Conservation (phyloP, 176 grass and related monocot species). For the Zea luxurians region DNA sequence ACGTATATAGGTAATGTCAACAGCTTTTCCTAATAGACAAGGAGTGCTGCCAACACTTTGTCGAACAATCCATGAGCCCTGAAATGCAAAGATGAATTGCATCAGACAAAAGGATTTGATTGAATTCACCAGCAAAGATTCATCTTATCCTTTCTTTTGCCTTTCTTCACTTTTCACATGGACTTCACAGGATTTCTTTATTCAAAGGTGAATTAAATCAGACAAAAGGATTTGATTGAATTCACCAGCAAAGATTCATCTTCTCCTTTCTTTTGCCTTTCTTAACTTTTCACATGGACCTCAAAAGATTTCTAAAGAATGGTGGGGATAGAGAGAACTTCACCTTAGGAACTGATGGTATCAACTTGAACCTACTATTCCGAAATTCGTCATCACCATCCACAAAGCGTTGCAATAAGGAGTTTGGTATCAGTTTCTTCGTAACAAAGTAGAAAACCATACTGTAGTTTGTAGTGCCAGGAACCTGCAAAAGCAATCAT, state of each 20-base stretch:
- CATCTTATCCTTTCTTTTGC: background rate
- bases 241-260: constrained; percentile 1
- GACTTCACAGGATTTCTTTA: too few species aligned
- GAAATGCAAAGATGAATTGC: constrained; percentile 35
- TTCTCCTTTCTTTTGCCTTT: constrained; percentile 1
- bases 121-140: constrained; percentile 8
- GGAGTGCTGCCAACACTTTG: constrained; percentile 95
- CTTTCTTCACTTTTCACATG: background rate
- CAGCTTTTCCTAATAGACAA: constrained; percentile 94
- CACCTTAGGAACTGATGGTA: constrained; percentile 96
- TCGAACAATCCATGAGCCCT: constrained; percentile 99
- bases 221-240: background rate
- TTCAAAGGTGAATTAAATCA: constrained; percentile 32
- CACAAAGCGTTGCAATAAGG: constrained; percentile 93
- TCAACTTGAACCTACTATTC: constrained; percentile 98
- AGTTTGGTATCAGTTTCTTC: constrained; percentile 72
- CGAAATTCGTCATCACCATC: constrained; percentile 94
- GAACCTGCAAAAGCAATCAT: constrained; percentile 69
- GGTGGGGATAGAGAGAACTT: background rate
- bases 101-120: constrained; percentile 9
- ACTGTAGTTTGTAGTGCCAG: constrained; percentile 92
- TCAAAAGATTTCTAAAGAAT: background rate
- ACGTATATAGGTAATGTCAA: constrained; percentile 89
- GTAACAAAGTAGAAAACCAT: constrained; percentile 96
- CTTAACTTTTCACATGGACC: constrained; percentile 9